Base-by-base conservation (phyloP, 177 flowering plant genomes). In the Vitis hybrid region DNA sequence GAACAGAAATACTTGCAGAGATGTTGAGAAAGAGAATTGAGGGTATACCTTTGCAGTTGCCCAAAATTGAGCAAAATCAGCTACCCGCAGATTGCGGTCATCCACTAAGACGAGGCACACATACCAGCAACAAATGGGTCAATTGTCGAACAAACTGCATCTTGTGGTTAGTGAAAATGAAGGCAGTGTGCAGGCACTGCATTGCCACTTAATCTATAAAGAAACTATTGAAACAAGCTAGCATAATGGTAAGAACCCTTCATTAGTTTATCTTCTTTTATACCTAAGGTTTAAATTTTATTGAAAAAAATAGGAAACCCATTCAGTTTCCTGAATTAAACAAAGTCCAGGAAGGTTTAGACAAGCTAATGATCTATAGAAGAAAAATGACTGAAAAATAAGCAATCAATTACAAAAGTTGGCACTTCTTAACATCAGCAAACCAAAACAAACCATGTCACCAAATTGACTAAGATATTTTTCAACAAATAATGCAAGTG, bases 11-110 rank as follows among this genome's bases (percentile, higher is more conserved):
- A 74, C 79, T 84, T 72, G 79, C 79, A 68, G 71, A 80, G 77
- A 77, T 78, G 75, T 77, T 65, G 58, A 78, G 75, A 71, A 79
- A 77, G 81, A 90, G 91, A 80, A 81, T 63, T 73, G 77, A 84
- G 84, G 81, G 80, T 87, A 89, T 95, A 95, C 99, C 99, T 95
- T 95, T 74, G 94, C 99, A 84, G 76, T 83, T 93, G 99, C 99
- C 99, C 98, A 95, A 94, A 91, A 94, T 78, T 92, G 98, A 94
- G 97, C 92, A 94, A 94, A 94, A 87, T 94, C 97, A 86, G 97
- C 98, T 86, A 92, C 97, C 98, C 97, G 97, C 97, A 94, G 97
- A 92, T 94, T 94, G 97, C 98, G 97, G 98, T 94, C 98, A 94
- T 94, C 98, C 98, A 94, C 98, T 95, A 95, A 91, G 92, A 87